Evolutionary conservation across 2,329 filamentous ascomycete genomes (phyloP).

Genomic region (Lecanoromycetidae sp.): DNA sequence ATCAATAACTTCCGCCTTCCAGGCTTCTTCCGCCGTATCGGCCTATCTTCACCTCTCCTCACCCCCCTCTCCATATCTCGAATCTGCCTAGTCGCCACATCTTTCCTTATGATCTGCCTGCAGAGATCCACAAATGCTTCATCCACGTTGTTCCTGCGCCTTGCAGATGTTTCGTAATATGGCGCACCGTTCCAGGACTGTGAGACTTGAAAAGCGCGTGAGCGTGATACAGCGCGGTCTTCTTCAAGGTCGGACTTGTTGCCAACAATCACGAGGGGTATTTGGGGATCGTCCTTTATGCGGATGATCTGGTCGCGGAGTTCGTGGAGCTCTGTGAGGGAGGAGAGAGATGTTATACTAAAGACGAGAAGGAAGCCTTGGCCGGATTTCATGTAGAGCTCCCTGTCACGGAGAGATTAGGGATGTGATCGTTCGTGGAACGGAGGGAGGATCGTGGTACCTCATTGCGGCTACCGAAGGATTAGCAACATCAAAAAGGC

Average conservation of each 20-base stretch:
- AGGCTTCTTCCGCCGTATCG: neutral
- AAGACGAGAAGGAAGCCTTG: constrained; percentile 88
- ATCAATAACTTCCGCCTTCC: neutral
- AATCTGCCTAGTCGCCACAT: constrained; percentile 33
- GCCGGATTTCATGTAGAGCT: constrained; percentile 86
- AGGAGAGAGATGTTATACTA: constrained; percentile 75
- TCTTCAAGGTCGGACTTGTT: constrained; percentile 89
- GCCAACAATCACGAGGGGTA: constrained; percentile 80
- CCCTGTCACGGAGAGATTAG: constrained; percentile 25
- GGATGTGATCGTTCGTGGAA: neutral
- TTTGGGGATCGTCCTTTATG: constrained; percentile 76
- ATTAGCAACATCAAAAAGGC: constrained; percentile 17
- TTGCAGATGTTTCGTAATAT: constrained; percentile 81
- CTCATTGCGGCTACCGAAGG: neutral
- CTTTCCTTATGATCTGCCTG: constrained; percentile 67
- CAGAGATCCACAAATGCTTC: constrained; percentile 80
- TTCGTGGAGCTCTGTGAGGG: constrained; percentile 67
- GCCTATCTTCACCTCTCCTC: neutral
- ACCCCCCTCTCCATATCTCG: constrained; percentile 22
- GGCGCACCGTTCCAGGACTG: constrained; percentile 76
- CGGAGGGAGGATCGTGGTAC: neutral
- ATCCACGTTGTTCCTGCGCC: constrained; percentile 74
- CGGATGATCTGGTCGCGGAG: constrained; percentile 81
- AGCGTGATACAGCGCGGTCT: constrained; percentile 63
- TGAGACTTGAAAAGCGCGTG: constrained; percentile 71